Base-by-base conservation (phyloP, 2,329 filamentous ascomycete genomes). In the Fusarium duplospermum region DNA sequence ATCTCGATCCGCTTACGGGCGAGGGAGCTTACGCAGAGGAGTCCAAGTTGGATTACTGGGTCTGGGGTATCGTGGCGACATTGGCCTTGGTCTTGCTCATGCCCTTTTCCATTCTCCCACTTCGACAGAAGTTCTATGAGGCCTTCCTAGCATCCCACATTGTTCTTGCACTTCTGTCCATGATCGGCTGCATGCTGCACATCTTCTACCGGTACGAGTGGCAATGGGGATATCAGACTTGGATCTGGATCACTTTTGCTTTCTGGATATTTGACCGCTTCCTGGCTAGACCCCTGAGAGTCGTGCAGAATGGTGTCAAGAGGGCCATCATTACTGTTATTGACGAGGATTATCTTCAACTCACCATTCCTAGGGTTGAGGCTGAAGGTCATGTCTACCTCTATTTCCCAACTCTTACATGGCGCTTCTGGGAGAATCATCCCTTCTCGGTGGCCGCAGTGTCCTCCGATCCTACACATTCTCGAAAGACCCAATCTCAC, bases 61-160 rank as follows among this genome's bases (percentile, higher is more conserved):
- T 59, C 50, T 86, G 82, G 83, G 85, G 85, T 6, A 80, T 82
- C 62, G 77, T 84, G 20, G 85, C 78, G 0, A 86, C 82, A 0
- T 47, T 85, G 2, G 67, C 77, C 2, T 71, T 78, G 27, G 56
- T 73, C 3, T 58, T 81, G 1, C 68, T 85, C 10, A 54, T 83
- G 7, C 71, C 80, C 8, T 67, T 79, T 18, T 83, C 81, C 3
- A 67, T 81, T 0, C 77, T 86, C 57, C 79, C 80, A 1, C 20
- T 87, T 18, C 81, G 85, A 14, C 78, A 75, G 29, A 77, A 69
- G 52, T 72, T 75, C 10, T 86, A 85, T 76, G 84, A 86, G 77
- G 27, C 84, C 2, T 88, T 88, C 74, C 76, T 87, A 3, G 68
- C 82, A n/a, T 67, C 77, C 11, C 86, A 87, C 62, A 81, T 87